Percentiles rank a stretch among this genome's conserved stretches.
phyloP scores from a whole-genome alignment of 2,329 filamentous ascomycete species.

The Whalleya microplaca region DNA sequence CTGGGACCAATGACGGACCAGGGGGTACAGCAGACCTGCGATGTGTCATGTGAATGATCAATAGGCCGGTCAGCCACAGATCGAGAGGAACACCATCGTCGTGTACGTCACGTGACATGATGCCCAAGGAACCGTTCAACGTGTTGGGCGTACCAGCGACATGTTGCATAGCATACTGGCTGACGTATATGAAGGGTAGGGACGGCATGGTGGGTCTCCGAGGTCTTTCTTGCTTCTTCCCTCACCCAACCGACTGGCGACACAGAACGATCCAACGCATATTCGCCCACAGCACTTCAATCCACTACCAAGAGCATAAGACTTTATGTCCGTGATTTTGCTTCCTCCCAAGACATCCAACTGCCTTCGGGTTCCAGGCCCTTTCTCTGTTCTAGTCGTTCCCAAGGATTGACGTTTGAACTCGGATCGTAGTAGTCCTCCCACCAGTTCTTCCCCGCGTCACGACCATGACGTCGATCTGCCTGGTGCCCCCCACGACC shows the following conservation, averaged over 20 bases:
- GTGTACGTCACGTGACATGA: constrained; percentile 39
- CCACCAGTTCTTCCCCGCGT: constrained; percentile 60
- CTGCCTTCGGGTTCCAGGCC: constrained; percentile 48
- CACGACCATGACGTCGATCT: constrained; percentile 33
- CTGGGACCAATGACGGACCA: constrained; percentile 11
- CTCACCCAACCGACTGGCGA: not conserved
- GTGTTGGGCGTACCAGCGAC: not conserved
- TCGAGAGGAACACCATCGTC: constrained; percentile 23
- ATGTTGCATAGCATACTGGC: constrained; percentile 5
- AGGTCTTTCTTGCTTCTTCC: not conserved
- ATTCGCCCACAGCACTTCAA: not conserved
- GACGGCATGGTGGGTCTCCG: not conserved
- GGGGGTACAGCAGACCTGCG: constrained; percentile 23
- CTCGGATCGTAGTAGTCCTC: constrained; percentile 69
- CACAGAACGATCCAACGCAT: not conserved
- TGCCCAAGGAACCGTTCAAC: constrained; percentile 19
- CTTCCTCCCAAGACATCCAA: constrained; percentile 48
- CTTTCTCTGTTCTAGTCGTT: constrained; percentile 52
- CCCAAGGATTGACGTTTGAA: constrained; percentile 77
- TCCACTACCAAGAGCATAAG: not conserved
- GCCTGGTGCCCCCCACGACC: constrained; percentile 23
- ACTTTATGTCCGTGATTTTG: constrained; percentile 16
- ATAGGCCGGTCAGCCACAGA: constrained; percentile 23
- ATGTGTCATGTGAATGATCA: constrained; percentile 23
- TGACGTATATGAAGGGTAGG: constrained; percentile 4